Conservation (phyloP, 2,329 filamentous ascomycete genomes). For the Parastagonospora nodorum region DNA sequence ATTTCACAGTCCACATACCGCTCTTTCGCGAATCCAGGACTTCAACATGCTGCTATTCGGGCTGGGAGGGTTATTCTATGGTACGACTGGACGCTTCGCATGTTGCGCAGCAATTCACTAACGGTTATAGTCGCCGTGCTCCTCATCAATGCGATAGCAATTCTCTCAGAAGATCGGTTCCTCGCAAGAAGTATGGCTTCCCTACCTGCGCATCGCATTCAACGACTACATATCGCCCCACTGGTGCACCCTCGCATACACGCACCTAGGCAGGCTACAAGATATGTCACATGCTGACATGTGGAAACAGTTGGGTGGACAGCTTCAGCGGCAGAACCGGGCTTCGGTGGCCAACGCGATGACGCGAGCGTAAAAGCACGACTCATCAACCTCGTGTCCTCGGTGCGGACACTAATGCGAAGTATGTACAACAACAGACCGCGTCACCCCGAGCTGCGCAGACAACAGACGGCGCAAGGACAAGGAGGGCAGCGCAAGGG, state of each 20-base stretch:
- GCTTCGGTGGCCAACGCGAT: conserved; percentile 73
- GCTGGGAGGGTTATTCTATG: conserved; percentile 74
- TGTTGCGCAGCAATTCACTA: conserved; percentile 12
- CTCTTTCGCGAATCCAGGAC: neutral
- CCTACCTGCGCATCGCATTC: neutral
- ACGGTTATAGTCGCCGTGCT: conserved; percentile 71
- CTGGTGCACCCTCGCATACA: neutral
- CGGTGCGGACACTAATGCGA: conserved; percentile 88
- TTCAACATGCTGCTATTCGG: conserved; percentile 70
- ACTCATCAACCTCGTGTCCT: conserved; percentile 86
- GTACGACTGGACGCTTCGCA: conserved; percentile 49
- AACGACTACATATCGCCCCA: neutral
- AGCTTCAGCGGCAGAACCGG: conserved; percentile 66
- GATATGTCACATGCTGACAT: conserved; percentile 7
- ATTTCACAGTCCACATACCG: neutral
- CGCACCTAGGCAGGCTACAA: neutral
- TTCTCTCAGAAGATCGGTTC: conserved; percentile 94
- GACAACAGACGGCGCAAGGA: neutral
- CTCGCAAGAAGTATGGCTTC: conserved; percentile 72
- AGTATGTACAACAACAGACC: conserved; percentile 62
- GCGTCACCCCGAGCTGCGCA: neutral
- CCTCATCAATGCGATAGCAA: conserved; percentile 89
- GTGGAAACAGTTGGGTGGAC: conserved; percentile 76
- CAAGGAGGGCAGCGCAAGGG: neutral
- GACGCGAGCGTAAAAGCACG: conserved; percentile 84